Evolutionary conservation across 768 basidiomycete genomes (phyloP).

Genomic region (Rhodotorula taiwanensis): DNA sequence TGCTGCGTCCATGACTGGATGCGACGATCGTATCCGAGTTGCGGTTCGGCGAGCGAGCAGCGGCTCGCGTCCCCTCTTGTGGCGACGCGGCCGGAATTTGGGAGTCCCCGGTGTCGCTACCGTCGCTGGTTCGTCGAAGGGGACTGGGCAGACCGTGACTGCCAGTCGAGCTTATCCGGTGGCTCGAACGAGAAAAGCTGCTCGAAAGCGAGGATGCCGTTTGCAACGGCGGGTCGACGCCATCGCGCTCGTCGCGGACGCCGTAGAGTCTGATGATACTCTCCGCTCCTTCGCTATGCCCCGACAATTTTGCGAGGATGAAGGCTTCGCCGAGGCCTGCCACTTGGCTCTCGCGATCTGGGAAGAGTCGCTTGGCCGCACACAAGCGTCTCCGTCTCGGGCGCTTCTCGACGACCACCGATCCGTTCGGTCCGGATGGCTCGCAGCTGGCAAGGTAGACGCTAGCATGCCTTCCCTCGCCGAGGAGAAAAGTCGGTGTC

Average conservation of each 20-base stretch:
- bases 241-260: conserved; percentile 25
- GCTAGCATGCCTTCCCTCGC: conserved; percentile 38
- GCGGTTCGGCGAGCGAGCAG: too few relatives aligned
- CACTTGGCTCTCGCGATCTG: conserved; percentile 46
- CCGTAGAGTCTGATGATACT: conserved; percentile 5
- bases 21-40: too few relatives aligned
- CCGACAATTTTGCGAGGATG: conserved; percentile 41
- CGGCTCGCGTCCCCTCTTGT: too few relatives aligned
- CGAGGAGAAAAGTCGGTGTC: conserved; percentile 24
- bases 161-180: not conserved
- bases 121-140: not conserved
- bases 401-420: not conserved
- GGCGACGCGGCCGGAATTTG: too few relatives aligned
- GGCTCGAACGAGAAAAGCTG: not conserved
- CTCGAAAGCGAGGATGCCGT: not conserved
- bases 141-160: not conserved
- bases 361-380: conserved; percentile 46
- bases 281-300: not conserved
- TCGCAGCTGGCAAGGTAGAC: conserved; percentile 38
- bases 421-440: conserved; percentile 1
- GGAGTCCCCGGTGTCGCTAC: too few relatives aligned
- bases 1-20: too few relatives aligned
- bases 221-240: conserved; percentile 11
- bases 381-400: conserved; percentile 42
- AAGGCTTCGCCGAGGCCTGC: conserved; percentile 47